A percentile compares a stretch with the other conserved stretches of the same genome.
phyloP scores from a whole-genome alignment of 306 rosid genomes.

The Hippophae tibetana region DNA sequence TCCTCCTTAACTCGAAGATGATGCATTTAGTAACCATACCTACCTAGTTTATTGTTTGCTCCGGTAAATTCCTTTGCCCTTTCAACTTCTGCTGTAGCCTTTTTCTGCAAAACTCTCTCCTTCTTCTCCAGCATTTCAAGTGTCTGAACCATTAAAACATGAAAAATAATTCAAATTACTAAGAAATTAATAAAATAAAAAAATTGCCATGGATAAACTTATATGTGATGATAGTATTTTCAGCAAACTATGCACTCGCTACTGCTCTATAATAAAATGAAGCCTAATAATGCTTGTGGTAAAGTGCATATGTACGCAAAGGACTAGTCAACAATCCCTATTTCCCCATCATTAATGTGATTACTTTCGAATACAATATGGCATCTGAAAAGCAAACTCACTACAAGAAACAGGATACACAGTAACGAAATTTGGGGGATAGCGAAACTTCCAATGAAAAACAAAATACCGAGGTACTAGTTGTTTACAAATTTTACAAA shows the following conservation, averaged over 20 bases:
- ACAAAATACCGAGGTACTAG: no score
- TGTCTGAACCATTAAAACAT: conserved; percentile 41
- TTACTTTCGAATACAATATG: neutral
- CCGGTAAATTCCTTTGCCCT: conserved; percentile 66
- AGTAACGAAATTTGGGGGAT: no score
- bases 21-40: conserved; percentile 20
- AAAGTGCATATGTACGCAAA: no score
- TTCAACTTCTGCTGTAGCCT: conserved; percentile 62
- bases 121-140: conserved; percentile 99
- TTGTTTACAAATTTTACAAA: no score
- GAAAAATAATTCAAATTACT: neutral
- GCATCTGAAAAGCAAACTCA: no score
- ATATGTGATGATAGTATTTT: neutral
- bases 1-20: neutral
- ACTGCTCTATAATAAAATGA: no score
- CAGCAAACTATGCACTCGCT: neutral
- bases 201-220: neutral
- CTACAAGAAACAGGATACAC: no score
- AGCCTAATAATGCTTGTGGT: no score
- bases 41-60: conserved; percentile 73
- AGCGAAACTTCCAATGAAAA: no score
- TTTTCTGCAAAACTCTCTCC: conserved; percentile 85
- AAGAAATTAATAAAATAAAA: neutral
- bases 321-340: no score
- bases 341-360: neutral